Base-by-base conservation (phyloP, 129 eudicot genomes). In the Deinandra increscens region DNA sequence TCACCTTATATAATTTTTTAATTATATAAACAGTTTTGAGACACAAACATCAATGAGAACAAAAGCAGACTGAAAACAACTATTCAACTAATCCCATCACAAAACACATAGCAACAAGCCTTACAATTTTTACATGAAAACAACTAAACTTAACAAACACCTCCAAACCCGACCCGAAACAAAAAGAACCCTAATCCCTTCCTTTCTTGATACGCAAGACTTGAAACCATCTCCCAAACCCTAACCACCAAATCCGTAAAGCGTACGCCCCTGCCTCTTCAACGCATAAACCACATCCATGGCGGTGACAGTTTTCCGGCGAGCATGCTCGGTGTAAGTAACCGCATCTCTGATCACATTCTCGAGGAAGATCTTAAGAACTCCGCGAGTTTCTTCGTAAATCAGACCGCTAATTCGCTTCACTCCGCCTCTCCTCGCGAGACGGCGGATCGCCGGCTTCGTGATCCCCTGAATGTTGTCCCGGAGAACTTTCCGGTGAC, bases 401-500 rank as follows among this genome's bases (percentile, higher is more conserved):
- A 76, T 76, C 70, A 77, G 17, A 11, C 76, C 81, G 6, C 71
- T 61, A 5, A 77, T 77, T 11, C 81, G 70, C 36, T 77, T 77
- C 19, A 77, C 81, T 1, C 81, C 66, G 2, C 81, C 81, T 77
- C 81, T 77, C 0, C 81, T 29, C 0, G 81, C 76, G 3, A 77
- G 49, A 7, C 76, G 13, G 0, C 81, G 63, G n/a, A 77, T 77
- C 4, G 81, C 81, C 10, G 81, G 80, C 31, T 75, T 75, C 0
- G 80, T 75, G 20, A 75, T 75, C 0, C 80, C 74, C 66, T 75
- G 74, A 9, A 75, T 75, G 69, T 82, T 82, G 50, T 82, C 86
- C 0, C 86, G 71, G 26, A 82, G 70, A 6, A 82, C 86, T 17
- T 82, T 82, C 34, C 86, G 65, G n/a, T 82, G 86, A 0, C 83